phyloP scores from a whole-genome alignment of 1,139 yeast species.

The Pichia terricola region DNA sequence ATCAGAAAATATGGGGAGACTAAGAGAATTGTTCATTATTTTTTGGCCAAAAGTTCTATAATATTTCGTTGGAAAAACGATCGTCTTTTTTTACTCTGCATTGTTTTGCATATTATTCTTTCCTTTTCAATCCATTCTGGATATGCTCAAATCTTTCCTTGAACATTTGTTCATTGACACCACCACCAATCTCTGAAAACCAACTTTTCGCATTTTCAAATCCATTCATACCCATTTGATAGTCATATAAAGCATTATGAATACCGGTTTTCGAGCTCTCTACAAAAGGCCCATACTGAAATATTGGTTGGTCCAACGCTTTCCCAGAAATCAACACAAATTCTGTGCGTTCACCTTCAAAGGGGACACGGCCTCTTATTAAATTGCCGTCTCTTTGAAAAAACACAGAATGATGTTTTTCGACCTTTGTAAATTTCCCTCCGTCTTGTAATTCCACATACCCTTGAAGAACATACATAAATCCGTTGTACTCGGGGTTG shows the following conservation, averaged over 20 bases:
- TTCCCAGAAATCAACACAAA: conserved; percentile 73
- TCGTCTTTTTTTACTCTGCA: too few species aligned
- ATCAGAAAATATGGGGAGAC: too few species aligned
- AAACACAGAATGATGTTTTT: conserved; percentile 47
- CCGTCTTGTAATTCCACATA: conserved; percentile 37
- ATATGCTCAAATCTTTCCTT: not conserved
- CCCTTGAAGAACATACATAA: conserved; percentile 65
- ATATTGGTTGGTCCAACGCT: conserved; percentile 63
- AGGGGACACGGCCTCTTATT: conserved; percentile 42
- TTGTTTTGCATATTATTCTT: too few species aligned
- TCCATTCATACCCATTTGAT: conserved; percentile 59
- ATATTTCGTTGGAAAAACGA: too few species aligned
- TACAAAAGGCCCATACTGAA: conserved; percentile 88
- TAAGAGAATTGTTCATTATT: too few species aligned
- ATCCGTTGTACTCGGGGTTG: conserved; percentile 57
- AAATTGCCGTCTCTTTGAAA: conserved; percentile 58
- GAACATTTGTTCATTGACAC: conserved; percentile 31
- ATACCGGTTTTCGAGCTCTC: conserved; percentile 57
- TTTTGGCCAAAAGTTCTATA: too few species aligned
- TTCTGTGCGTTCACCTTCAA: conserved; percentile 31
- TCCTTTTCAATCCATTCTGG: too few species aligned
- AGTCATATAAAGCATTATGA: conserved; percentile 60
- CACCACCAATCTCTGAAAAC: conserved; percentile 56
- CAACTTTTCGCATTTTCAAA: conserved; percentile 64
- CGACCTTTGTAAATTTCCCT: conserved; percentile 20